These are phyloP conservation scores for Fraxinus pennsylvanica DNA, from an alignment of 257 asterid genomes.

Conservation along the genomic window DNA sequence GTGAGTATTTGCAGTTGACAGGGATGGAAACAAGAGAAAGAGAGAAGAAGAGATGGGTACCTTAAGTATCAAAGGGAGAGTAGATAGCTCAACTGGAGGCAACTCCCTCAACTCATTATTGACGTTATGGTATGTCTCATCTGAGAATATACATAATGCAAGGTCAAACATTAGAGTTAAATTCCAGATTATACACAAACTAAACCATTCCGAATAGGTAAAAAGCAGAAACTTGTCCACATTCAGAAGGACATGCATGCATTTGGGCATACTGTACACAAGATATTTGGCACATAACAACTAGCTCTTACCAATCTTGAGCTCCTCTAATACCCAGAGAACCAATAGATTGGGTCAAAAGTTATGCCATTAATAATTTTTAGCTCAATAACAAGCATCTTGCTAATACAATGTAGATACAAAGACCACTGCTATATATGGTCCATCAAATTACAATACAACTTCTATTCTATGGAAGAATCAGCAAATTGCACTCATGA, in stretches of 20 bases:
- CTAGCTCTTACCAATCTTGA: too few relatives aligned
- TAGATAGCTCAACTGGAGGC: conserved; percentile 88
- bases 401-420: not conserved
- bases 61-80: conserved; percentile 87
- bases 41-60: conserved; percentile 29
- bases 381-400: not conserved
- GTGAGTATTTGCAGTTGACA: not conserved
- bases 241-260: conserved; percentile 3
- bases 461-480: not conserved
- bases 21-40: not conserved
- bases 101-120: conserved; percentile 82
- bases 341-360: not conserved
- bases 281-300: not conserved
- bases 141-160: conserved; percentile 41
- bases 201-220: not conserved
- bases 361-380: not conserved
- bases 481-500: not conserved
- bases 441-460: not conserved
- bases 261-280: not conserved
- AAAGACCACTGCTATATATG: not conserved
- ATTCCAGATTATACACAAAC: conserved; percentile 8
- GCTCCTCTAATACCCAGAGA: not conserved
- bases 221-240: not conserved
- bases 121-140: conserved; percentile 69
- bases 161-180: conserved; percentile 25